Evolutionary conservation across 495 filamentous ascomycete genomes (phyloP), one percentile per base, ranked within the genome.

Genomic region (Hamigera avellanea): DNA sequence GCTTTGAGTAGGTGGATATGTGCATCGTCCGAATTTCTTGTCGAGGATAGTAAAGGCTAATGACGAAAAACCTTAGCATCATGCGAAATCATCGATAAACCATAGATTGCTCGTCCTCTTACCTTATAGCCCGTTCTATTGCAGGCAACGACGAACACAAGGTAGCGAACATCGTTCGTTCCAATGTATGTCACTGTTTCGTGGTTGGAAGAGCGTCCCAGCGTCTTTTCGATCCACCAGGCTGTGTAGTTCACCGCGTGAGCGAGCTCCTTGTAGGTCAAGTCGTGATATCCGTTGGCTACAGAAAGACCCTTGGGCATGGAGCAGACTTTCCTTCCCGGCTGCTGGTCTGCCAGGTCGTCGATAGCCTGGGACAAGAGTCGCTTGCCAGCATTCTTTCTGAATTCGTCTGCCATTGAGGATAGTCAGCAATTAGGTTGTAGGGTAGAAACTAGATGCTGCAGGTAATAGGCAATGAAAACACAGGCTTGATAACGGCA

Each of bases 211-310:
- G 25, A 23, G 32, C 33, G 8, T 29, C 39, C 62, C 4, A 66
- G 47, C 1, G 43, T 46, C 6, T 48, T 29, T 18, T 64, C 43
- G 26, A 78, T 52, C 59, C 65, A 68, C 41, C 62, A 67, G 8
- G 70, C 66, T 14, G 60, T 45, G 5, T 52, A 54, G 43, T 80
- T 72, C 32, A 77, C 48, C 14, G 70, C 72, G 37, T 64, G 61
- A 21, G 68, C 64, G 12, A 74, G 57, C 4, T 63, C 46, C 18
- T 42, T 41, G 45, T 63, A 68, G 8, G 58, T 69, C 26, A 77
- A 16, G 10, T 40, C 18, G 15, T 3, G 8, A 17, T 15, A 32
- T 2, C 30, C 30, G 8, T 32, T 14, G 3, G n/a, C 9, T 17
- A 32, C 30, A 3, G 3, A 2, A 3, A 18, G 30, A 6, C 30